These are phyloP conservation scores for Nymphaea colorata DNA, from an alignment of 164 flowering plant species.

Conservation along the genomic window DNA sequence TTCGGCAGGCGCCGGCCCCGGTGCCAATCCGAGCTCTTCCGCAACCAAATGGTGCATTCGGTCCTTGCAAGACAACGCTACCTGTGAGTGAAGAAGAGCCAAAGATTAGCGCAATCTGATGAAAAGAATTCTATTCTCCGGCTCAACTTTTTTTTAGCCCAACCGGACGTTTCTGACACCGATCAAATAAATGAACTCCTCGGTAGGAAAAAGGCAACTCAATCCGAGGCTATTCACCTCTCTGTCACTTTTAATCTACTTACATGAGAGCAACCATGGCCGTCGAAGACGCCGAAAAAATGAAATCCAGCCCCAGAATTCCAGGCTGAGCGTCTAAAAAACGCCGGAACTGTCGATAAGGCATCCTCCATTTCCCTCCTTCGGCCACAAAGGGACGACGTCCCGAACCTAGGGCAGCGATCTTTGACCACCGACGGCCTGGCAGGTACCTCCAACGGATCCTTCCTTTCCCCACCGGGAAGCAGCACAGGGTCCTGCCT, in stretches of 20 bases:
- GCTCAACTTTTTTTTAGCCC: too few species aligned
- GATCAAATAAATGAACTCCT: too few species aligned
- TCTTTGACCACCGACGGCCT: background rate
- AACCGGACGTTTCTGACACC: too few species aligned
- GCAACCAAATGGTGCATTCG: slow-evolving; percentile 57
- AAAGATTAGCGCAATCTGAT: background rate
- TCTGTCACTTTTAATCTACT: background rate
- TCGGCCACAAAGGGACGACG: slow-evolving; percentile 28
- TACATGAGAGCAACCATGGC: slow-evolving; percentile 97
- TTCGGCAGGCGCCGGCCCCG: background rate
- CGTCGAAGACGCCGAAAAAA: slow-evolving; percentile 77
- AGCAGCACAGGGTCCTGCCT: background rate
- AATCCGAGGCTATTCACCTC: too few species aligned
- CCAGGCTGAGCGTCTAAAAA: slow-evolving; percentile 5
- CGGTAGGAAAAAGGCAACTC: too few species aligned
- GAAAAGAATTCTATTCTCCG: background rate
- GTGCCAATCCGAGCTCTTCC: slow-evolving; percentile 36
- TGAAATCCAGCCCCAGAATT: slow-evolving; percentile 17
- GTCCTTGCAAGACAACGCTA: slow-evolving; percentile 63
- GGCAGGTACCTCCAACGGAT: background rate
- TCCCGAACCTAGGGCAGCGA: slow-evolving; percentile 12
- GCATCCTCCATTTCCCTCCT: slow-evolving; percentile 81
- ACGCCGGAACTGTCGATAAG: slow-evolving; percentile 34
- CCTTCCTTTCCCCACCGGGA: background rate
- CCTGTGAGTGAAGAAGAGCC: slow-evolving; percentile 23